These are phyloP conservation scores for Chaetomium tenue DNA, from an alignment of 495 filamentous ascomycete genomes.

Conservation along the genomic window DNA sequence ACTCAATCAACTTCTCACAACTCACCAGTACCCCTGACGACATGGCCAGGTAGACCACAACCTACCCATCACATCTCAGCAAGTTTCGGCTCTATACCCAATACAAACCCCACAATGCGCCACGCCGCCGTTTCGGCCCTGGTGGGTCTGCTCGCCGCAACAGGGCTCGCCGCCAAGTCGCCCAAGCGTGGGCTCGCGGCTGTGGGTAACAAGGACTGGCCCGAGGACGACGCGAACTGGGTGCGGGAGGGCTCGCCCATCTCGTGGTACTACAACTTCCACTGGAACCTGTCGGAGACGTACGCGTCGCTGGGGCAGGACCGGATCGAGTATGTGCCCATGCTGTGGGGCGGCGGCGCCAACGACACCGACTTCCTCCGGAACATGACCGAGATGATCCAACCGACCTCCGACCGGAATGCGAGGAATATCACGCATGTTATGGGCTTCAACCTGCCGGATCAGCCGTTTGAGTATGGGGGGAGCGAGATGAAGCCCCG, in stretches of 20 bases:
- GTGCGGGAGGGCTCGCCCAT: conserved; percentile 38
- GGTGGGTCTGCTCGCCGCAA: conserved; percentile 2
- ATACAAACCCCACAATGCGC: conserved; percentile 8
- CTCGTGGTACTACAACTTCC: conserved; percentile 74
- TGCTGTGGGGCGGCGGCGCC: conserved; percentile 58
- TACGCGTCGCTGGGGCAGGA: conserved; percentile 37
- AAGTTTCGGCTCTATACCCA: not conserved
- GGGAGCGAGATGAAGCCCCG: conserved; percentile 51
- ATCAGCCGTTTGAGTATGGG: conserved; percentile 48
- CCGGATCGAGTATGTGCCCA: conserved; percentile 61
- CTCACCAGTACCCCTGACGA: not conserved
- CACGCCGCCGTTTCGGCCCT: not conserved
- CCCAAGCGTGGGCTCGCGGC: conserved; percentile 63
- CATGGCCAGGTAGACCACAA: conserved; percentile 27
- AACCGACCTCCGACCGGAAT: not conserved
- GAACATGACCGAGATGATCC: conserved; percentile 44
- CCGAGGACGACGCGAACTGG: conserved; percentile 55
- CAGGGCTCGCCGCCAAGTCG: conserved; percentile 14
- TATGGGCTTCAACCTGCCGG: conserved; percentile 66
- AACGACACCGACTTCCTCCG: conserved; percentile 49
- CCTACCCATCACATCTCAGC: conserved; percentile 2
- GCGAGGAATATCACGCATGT: conserved; percentile 56
- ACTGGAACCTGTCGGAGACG: conserved; percentile 41
- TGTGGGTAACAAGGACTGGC: conserved; percentile 43
- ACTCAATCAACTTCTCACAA: not conserved